These are phyloP conservation scores for Epichloe baconii DNA, from an alignment of 2,329 filamentous ascomycete genomes.

Conservation along the genomic window DNA sequence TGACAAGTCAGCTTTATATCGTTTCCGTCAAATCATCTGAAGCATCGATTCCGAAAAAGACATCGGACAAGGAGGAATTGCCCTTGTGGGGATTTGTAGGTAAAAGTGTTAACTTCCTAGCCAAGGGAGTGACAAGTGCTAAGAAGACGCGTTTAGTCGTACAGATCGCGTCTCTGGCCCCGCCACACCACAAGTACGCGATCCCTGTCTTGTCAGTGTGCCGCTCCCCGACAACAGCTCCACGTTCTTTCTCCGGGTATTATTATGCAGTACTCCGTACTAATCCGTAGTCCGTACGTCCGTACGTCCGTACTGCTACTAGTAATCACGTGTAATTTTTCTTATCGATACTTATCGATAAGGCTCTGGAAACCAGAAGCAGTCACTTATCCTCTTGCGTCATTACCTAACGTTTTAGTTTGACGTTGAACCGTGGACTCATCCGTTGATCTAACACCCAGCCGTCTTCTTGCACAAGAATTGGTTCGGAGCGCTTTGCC, in stretches of 20 bases:
- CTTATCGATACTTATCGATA: constrained; percentile 1
- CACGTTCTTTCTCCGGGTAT: not conserved
- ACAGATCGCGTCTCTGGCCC: constrained; percentile 5
- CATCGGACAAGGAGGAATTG: not conserved
- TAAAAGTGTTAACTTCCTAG: not conserved
- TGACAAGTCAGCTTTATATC: constrained; percentile 1
- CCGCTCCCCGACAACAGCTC: not conserved
- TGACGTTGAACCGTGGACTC: not conserved
- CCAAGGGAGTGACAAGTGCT: not conserved
- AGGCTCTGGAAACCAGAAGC: too few relatives aligned
- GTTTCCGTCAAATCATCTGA: constrained; percentile 8
- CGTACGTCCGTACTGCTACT: not conserved
- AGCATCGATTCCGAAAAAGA: not conserved
- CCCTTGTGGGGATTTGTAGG: constrained; percentile 1
- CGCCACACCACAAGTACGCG: constrained; percentile 2
- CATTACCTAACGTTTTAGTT: not conserved
- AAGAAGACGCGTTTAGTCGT: constrained; percentile 4
- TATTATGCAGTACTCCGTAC: not conserved
- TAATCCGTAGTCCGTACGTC: not conserved
- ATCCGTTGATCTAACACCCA: not conserved
- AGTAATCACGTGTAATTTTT: not conserved
- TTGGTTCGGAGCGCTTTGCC: not conserved
- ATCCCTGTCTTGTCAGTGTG: not conserved
- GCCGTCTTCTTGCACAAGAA: not conserved
- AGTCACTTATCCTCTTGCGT: constrained; percentile 11